Conservation (phyloP, 352 stramenopile species). For the Phytophthora idaei region DNA sequence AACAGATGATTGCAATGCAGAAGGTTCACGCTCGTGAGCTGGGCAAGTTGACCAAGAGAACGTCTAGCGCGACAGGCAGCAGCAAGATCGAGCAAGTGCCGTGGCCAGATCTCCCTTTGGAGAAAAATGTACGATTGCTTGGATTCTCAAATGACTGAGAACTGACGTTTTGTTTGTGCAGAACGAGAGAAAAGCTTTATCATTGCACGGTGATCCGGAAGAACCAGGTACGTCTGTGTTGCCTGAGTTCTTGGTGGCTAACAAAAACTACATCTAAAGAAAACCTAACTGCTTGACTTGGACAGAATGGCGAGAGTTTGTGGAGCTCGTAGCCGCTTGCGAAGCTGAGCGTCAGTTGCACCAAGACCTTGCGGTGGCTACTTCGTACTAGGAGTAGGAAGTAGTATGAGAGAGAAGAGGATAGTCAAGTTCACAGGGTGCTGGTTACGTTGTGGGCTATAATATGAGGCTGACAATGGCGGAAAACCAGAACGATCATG, state of each 20-base stretch:
- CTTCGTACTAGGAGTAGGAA: too few species aligned
- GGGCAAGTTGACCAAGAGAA: constrained; percentile 31
- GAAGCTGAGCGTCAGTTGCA: constrained; percentile 44
- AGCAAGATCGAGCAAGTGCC: constrained; percentile 7
- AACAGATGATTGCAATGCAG: constrained; percentile 65
- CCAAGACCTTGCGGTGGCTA: not conserved
- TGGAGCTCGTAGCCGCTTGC: constrained; percentile 50
- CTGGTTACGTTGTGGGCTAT: too few species aligned
- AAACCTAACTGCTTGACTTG: not conserved
- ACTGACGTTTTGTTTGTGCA: constrained; percentile 6
- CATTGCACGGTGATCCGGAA: constrained; percentile 9
- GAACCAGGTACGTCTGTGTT: constrained; percentile 14
- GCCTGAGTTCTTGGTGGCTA: not conserved
- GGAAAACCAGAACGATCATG: too few species aligned
- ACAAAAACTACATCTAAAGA: too few species aligned
- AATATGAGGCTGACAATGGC: too few species aligned
- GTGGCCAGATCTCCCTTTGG: not conserved
- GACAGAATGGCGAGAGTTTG: constrained; percentile 60
- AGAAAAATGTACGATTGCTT: constrained; percentile 26
- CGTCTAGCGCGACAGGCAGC: not conserved
- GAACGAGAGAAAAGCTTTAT: constrained; percentile 19
- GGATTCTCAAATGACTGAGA: not conserved
- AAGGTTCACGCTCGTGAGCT: constrained; percentile 53
- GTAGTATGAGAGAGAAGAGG: too few species aligned
- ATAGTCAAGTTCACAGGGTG: too few species aligned